Evolutionary conservation across 2,329 filamentous ascomycete species (phyloP), one percentile per base, ranked within the genome.

Genomic region (Phialocephala subalpina): DNA sequence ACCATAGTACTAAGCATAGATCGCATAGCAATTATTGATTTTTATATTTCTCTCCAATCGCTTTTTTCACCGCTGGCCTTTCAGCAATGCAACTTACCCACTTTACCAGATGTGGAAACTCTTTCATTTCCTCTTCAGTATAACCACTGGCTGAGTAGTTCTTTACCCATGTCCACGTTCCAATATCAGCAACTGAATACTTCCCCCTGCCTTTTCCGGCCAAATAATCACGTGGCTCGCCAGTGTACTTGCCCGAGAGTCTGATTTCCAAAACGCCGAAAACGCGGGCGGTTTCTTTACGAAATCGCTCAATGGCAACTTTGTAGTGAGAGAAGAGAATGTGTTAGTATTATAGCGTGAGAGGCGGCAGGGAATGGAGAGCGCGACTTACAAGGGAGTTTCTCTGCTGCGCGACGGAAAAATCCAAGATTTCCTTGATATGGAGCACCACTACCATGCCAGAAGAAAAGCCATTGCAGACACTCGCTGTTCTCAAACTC

Each of bases 391-490:
- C 77, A 83, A 14, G 78, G 77, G 63, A 83, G 79, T 72, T 84
- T 82, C 71, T 84, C 82, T 14, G 80, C 79, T n/a, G 74, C 78
- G 56, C 75, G 75, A 22, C 67, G 74, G 74, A 86, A 85, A 52
- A 62, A 63, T 22, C 53, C 57, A 33, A 69, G 35, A 70, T 83
- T 81, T 67, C 78, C 79, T 73, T 81, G 78, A 72, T 80, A 80
- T 14, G 82, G 81, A 8, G 80, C 79, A 27, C 80, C 77, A 33
- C 73, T 76, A 6, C 78, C 80, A 65, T 85, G 82, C 83, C 83
- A 86, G 77, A 86, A 87, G 75, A 86, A 84, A 1, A 83, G 77
- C 84, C 84, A 86, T 71, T 86, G 84, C 49, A 84, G 64, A 29
- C 74, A 76, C 70, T 86, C 76, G 67, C 76, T 84, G 16, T 79